phyloP scores from a whole-genome alignment of 1,139 yeast genomes.

The Diutina mesorugosa region DNA sequence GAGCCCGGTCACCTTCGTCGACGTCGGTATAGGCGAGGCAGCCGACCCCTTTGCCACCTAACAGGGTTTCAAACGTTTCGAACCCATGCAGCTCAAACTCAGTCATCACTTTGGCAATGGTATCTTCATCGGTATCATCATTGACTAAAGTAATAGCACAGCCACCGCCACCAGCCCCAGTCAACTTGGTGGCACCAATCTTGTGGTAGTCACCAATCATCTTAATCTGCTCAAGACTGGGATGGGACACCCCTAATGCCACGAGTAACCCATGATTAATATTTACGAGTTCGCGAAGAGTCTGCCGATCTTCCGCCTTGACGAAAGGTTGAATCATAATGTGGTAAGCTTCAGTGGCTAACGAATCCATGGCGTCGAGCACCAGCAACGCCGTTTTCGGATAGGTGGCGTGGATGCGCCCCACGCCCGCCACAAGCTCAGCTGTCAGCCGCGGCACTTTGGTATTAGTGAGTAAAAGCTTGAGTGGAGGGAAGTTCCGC shows the following conservation, averaged over 20 bases:
- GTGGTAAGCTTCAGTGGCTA: constrained; percentile 58
- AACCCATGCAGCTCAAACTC: constrained; percentile 39
- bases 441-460: constrained; percentile 82
- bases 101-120: constrained; percentile 17
- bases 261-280: constrained; percentile 83
- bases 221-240: constrained; percentile 64
- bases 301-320: constrained; percentile 19
- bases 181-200: constrained; percentile 82
- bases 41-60: constrained; percentile 89
- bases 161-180: constrained; percentile 99
- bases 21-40: constrained; percentile 9
- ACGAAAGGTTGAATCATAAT: constrained; percentile 36
- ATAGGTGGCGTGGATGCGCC: constrained; percentile 35
- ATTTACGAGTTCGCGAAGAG: constrained; percentile 54
- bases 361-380: constrained; percentile 56
- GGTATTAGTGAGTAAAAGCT: constrained; percentile 71
- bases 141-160: constrained; percentile 82
- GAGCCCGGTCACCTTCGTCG: neutral
- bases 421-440: constrained; percentile 67
- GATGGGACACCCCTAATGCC: constrained; percentile 87
- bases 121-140: constrained; percentile 25
- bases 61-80: constrained; percentile 67
- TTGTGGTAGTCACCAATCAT: constrained; percentile 43
- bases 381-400: constrained; percentile 46
- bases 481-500: constrained; percentile 65